Evolutionary conservation across 2,329 filamentous ascomycete species (phyloP).

Genomic region (Aspergillus cejpii): DNA sequence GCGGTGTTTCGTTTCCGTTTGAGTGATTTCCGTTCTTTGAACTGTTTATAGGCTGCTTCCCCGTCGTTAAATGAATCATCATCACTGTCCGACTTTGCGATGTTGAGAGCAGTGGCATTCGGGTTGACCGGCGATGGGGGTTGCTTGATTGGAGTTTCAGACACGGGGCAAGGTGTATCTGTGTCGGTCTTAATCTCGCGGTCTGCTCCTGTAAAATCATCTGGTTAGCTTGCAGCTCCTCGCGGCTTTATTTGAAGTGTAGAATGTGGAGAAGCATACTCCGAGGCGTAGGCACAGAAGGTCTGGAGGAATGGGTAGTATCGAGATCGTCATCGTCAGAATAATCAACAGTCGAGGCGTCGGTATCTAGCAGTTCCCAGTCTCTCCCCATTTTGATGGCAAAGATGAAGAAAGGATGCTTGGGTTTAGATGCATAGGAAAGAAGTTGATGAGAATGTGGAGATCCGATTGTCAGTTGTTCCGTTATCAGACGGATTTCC

Average conservation of each 20-base stretch:
- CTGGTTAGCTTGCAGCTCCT: constrained; percentile 11
- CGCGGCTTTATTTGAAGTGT: background rate
- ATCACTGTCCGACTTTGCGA: constrained; percentile 22
- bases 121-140: constrained; percentile 8
- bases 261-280: constrained; percentile 9
- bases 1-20: constrained; percentile 49
- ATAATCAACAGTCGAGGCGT: constrained; percentile 23
- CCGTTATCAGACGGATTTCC: constrained; percentile 9
- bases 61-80: constrained; percentile 35
- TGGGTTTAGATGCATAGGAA: background rate
- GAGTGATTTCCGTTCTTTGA: constrained; percentile 53
- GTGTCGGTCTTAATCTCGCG: background rate
- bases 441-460: constrained; percentile 8
- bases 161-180: background rate
- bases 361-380: constrained; percentile 22
- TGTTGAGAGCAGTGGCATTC: constrained; percentile 19
- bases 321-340: constrained; percentile 42
- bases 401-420: constrained; percentile 2
- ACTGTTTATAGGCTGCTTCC: constrained; percentile 52
- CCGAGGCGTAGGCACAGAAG: background rate
- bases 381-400: constrained; percentile 20
- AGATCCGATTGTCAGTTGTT: constrained; percentile 7
- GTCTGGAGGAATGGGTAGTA: constrained; percentile 25
- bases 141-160: constrained; percentile 4
- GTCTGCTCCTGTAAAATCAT: constrained; percentile 11